Evolutionary conservation across 1,284 basidiomycete genomes (phyloP), one percentile per base, ranked within the genome.

Genomic region (Waitea zeae): DNA sequence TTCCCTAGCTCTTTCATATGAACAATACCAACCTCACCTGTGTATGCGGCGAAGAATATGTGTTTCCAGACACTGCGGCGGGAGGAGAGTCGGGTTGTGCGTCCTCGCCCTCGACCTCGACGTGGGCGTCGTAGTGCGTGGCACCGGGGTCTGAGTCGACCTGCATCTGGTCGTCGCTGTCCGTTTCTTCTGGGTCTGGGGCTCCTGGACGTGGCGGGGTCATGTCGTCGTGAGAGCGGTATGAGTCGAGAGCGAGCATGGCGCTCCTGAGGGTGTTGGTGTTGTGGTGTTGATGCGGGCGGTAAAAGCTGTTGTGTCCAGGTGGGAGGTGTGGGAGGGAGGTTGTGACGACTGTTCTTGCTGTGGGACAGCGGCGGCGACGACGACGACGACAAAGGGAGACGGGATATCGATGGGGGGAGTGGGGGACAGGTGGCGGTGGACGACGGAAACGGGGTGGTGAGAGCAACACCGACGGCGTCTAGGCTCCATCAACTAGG

Each of bases 41-140:
- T n/a, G 22, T 26, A n/a, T 26, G 22, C n/a, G 22, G 22, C 7
- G n/a, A 26, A 7, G 22, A n/a, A 26, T n/a, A n/a, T 7, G 22
- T n/a, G 22, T n/a, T 7, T 7, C 7, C 7, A 12, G 52, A 47
- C 15, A 50, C 47, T 15, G 45, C 35, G 30, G 44, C 46, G 26
- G 41, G 44, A 20, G 44, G 34, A 36, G 43, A 40, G 40, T 45
- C 42, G 34, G 40, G 42, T 37, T 43, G 36, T 18, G 46, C 46
- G 13, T 75, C 71, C 35, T 68, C 64, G 22, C 64, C 63, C 1
- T 62, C 61, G 2, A 54, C 52, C 29, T 69, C 64, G 22, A 71
- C 62, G 38, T 70, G 65, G 11, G 52, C 60, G 19, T 64, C 63
- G 9, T 61, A 52, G 29, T 54, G 50, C 11, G 49, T 62, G 37